phyloP scores from a whole-genome alignment of 1,139 yeast genomes.

The Saccharomyces hybrid region DNA sequence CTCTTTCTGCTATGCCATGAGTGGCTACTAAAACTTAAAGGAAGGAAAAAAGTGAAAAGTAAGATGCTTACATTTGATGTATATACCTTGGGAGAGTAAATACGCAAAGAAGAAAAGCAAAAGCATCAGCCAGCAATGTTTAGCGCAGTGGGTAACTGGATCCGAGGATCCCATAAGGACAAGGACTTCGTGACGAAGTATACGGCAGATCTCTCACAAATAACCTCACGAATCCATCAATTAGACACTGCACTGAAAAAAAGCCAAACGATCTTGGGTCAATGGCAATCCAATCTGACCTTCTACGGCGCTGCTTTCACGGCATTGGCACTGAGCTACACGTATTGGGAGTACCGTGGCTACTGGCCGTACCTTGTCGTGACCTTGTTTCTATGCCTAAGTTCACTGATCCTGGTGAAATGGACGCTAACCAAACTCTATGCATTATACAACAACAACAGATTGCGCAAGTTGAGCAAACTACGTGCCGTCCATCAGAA shows the following conservation, averaged over 20 bases:
- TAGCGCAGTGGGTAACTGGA: conserved; percentile 8
- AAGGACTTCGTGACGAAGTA: conserved; percentile 22
- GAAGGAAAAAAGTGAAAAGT: neutral
- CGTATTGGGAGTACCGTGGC: conserved; percentile 9
- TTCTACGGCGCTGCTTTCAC: conserved; percentile 17
- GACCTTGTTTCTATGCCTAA: conserved; percentile 8
- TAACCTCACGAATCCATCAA: conserved; percentile 26
- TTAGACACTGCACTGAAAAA: conserved; percentile 19
- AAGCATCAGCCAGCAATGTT: conserved; percentile 7
- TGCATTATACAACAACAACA: conserved; percentile 16
- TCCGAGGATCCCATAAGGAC: conserved; percentile 5
- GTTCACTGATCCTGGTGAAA: conserved; percentile 8
- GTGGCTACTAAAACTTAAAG: neutral
- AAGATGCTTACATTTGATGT: neutral
- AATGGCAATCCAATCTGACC: conserved; percentile 16
- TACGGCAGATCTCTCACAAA: conserved; percentile 25
- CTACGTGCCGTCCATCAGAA: conserved; percentile 47
- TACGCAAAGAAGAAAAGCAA: neutral
- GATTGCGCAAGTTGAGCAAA: conserved; percentile 28
- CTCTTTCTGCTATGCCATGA: neutral
- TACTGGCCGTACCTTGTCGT: conserved; percentile 2
- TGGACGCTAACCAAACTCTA: conserved; percentile 11
- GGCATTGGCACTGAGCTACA: conserved; percentile 8
- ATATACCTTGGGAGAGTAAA: neutral
- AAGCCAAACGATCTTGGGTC: conserved; percentile 13